Evolutionary conservation across 2,329 filamentous ascomycete species (phyloP).

Genomic region (Raffaelea ambrosiae): DNA sequence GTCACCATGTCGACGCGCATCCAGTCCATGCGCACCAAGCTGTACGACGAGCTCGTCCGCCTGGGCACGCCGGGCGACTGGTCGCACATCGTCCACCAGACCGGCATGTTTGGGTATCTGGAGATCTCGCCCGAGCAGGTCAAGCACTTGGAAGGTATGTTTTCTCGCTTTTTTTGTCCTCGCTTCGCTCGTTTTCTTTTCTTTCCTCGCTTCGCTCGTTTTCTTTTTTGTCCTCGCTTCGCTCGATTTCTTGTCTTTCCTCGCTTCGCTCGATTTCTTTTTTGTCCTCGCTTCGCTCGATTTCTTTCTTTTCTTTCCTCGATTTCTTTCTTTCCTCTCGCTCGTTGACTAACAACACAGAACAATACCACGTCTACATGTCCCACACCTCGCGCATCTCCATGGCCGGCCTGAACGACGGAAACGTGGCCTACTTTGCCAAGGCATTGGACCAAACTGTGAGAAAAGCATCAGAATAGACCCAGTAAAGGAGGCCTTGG

Average conservation of each 20-base stretch:
- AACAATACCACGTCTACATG: constrained; percentile 72
- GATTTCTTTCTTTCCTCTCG: no score
- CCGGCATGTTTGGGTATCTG: constrained; percentile 98
- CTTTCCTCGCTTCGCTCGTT: constrained; percentile 23
- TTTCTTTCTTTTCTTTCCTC: no score
- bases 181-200: not conserved
- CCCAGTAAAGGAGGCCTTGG: no score
- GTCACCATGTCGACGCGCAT: constrained; percentile 91
- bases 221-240: no score
- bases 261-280: no score
- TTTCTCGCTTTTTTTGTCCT: constrained; percentile 15
- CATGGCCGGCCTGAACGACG: constrained; percentile 88
- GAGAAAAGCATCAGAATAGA: not conserved
- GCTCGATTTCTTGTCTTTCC: no score
- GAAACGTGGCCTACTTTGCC: constrained; percentile 88
- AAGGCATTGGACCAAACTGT: constrained; percentile 58
- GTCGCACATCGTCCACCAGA: constrained; percentile 97
- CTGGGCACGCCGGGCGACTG: constrained; percentile 83
- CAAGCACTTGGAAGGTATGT: constrained; percentile 40
- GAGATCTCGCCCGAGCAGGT: constrained; percentile 68
- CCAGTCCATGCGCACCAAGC: constrained; percentile 73
- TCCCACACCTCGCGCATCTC: constrained; percentile 97
- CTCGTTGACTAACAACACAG: constrained; percentile 13
- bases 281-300: no score
- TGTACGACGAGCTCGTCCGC: constrained; percentile 69